Evolutionary conservation across 257 asterid species (phyloP).

Genomic region (Petunia secreta): DNA sequence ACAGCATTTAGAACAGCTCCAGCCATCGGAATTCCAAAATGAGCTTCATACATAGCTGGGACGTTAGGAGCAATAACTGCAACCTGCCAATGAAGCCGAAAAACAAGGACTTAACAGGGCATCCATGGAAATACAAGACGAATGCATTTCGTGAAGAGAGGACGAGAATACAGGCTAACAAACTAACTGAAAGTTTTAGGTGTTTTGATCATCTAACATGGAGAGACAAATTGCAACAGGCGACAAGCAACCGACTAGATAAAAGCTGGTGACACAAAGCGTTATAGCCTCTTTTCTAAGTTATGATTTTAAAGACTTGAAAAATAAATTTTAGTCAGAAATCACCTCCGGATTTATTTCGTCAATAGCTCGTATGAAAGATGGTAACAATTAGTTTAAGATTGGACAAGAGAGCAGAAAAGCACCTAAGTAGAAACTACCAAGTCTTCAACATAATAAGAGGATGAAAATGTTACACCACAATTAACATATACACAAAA

Average conservation of each 20-base stretch:
- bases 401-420: neutral
- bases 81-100: constrained; percentile 53
- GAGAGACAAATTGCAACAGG: neutral
- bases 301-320: neutral
- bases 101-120: neutral
- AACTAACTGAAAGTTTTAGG: neutral
- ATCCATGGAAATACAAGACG: neutral
- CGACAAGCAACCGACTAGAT: neutral
- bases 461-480: neutral
- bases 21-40: constrained; percentile 93
- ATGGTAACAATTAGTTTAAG: neutral
- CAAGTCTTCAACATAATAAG: neutral
- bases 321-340: neutral
- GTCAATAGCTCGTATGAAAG: neutral
- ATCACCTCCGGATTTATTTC: neutral
- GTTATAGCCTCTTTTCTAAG: neutral
- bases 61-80: constrained; percentile 93
- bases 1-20: too few relatives aligned
- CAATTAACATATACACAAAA: neutral
- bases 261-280: neutral
- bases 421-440: neutral
- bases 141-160: neutral
- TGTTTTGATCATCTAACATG: too few relatives aligned
- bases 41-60: constrained; percentile 91
- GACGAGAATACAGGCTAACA: neutral